Evolutionary conservation across 192 early-diverging fungal genomes (phyloP), one percentile per base, ranked within the genome.

Genomic region (Entomortierella parvispora): DNA sequence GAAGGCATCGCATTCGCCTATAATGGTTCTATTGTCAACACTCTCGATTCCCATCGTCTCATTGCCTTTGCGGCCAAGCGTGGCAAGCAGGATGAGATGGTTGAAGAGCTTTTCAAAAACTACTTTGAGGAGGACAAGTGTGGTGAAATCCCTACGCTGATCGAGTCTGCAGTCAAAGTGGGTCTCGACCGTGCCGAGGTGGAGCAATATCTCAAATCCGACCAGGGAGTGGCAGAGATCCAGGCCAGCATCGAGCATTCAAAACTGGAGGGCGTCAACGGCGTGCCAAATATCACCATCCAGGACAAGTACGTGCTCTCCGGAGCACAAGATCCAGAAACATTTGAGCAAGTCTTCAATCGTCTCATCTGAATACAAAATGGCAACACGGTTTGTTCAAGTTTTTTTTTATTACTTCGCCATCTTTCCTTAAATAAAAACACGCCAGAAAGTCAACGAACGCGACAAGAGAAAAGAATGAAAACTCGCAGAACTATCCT

Each of bases 111-210:
- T 37, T 86, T 92, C 31, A 67, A 80, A 26, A 69, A 86, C 9
- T 95, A 94, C 65, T 92, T 91, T 83, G 94, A 95, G 80, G 55
- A 87, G 28, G 84, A 86, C 51, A 89, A 91, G 69, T 82, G 93
- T 53, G 86, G 84, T 46, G 89, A 91, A 42, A 43, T 63, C n/a
- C 69, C 88, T 0, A 84, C 87, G 1, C 68, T 95, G 34, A 80
- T 85, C 17, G 81, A 65, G 4, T 84, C 81, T 8, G 92, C 89
- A 5, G 84, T 62, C 22, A 83, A 82, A 37, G 89, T 80, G 17
- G 93, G 91, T 0, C 67, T 93, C 50, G 83, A 93, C 52, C 44
- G 67, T 23, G 67, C 59, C 8, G 67, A 86, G 51, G 82, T 82
- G 4, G 52, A 72, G 28, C 61, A 45, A 26, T 92, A 85, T 53